Percentiles rank a stretch among this genome's conserved stretches.
Evolutionary conservation across 2,329 filamentous ascomycete species (phyloP).

Genomic region (Tolypocladium pustulatum): DNA sequence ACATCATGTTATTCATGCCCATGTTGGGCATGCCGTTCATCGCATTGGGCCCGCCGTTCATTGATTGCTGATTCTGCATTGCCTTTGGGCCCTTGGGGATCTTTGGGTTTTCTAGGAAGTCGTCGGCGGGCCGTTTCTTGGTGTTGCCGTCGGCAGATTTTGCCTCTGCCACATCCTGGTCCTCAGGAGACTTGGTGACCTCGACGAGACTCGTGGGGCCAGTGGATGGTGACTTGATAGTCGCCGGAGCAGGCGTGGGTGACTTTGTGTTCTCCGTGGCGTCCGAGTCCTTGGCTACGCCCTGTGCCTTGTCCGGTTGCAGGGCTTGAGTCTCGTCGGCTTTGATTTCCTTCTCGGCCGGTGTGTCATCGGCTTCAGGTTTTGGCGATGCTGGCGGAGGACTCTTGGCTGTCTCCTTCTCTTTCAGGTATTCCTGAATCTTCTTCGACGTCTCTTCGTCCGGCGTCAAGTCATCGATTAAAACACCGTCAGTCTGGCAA

Average conservation of each 20-base stretch:
- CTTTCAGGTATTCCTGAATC: conserved; percentile 63
- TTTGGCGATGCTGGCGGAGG: conserved; percentile 20
- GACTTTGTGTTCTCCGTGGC: conserved; percentile 24
- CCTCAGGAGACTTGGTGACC: conserved; percentile 25
- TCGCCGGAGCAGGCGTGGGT: conserved; percentile 12
- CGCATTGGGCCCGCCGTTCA: conserved; percentile 34
- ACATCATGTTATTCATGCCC: conserved; percentile 27
- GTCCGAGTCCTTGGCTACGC: conserved; percentile 8
- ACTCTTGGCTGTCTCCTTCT: conserved; percentile 42
- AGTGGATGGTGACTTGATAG: conserved; percentile 17
- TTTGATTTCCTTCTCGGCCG: conserved; percentile 25
- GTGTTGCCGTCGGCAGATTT: conserved; percentile 27
- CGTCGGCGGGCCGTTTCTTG: conserved; percentile 78
- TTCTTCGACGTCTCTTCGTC: conserved; percentile 72
- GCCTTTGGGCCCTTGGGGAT: conserved; percentile 56
- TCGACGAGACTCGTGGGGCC: conserved; percentile 15
- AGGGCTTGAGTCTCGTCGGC: conserved; percentile 7
- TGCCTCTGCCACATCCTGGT: conserved; percentile 16
- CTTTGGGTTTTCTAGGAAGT: conserved; percentile 52
- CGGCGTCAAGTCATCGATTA: conserved; percentile 80
- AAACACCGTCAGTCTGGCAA: conserved; percentile 80
- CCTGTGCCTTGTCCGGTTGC: background rate
- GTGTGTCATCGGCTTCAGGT: conserved; percentile 31
- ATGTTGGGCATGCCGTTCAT: conserved; percentile 30
- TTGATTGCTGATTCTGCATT: conserved; percentile 47